These are phyloP conservation scores for Stemphylium vesicarium DNA, from an alignment of 2,329 filamentous ascomycete species.

Conservation along the genomic window DNA sequence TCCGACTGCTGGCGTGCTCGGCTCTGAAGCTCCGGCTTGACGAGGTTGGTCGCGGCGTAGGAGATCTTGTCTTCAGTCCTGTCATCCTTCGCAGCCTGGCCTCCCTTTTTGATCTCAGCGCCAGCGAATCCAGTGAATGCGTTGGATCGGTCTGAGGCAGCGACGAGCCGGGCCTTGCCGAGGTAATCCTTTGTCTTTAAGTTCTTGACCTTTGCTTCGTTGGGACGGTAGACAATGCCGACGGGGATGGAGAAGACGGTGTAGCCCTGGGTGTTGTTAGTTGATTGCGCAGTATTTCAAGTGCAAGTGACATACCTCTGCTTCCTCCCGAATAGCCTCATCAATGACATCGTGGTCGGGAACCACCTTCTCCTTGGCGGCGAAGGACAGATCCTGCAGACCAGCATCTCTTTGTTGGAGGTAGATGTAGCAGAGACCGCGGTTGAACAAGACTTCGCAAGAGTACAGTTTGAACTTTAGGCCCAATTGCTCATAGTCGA, in stretches of 20 bases:
- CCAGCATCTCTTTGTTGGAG: slow-evolving; percentile 89
- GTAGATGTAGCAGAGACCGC: slow-evolving; percentile 96
- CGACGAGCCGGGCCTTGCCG: slow-evolving; percentile 91
- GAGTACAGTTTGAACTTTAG: slow-evolving; percentile 96
- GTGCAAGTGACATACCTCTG: slow-evolving; percentile 68
- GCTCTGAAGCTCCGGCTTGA: slow-evolving; percentile 82
- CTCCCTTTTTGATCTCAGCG: slow-evolving; percentile 76
- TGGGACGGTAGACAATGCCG: slow-evolving; percentile 91
- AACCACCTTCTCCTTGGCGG: slow-evolving; percentile 94
- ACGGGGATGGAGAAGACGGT: slow-evolving; percentile 98
- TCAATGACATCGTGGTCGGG: slow-evolving; percentile 98
- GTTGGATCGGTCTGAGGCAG: slow-evolving; percentile 80
- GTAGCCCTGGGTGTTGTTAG: slow-evolving; percentile 72
- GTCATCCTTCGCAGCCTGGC: slow-evolving; percentile 70
- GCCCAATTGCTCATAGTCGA: slow-evolving; percentile 96
- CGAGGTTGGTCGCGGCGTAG: slow-evolving; percentile 89
- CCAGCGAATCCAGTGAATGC: slow-evolving; percentile 83
- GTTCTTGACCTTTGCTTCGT: slow-evolving; percentile 97
- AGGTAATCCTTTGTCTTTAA: slow-evolving; percentile 97
- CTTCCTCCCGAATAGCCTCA: slow-evolving; percentile 90
- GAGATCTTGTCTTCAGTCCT: slow-evolving; percentile 84
- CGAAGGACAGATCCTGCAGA: slow-evolving; percentile 87
- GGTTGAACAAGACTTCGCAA: slow-evolving; percentile 97
- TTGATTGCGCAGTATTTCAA: not conserved
- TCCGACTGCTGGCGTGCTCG: slow-evolving; percentile 82